Base-by-base conservation (phyloP, 257 asterid species). In the Ligustrum vulgare region DNA sequence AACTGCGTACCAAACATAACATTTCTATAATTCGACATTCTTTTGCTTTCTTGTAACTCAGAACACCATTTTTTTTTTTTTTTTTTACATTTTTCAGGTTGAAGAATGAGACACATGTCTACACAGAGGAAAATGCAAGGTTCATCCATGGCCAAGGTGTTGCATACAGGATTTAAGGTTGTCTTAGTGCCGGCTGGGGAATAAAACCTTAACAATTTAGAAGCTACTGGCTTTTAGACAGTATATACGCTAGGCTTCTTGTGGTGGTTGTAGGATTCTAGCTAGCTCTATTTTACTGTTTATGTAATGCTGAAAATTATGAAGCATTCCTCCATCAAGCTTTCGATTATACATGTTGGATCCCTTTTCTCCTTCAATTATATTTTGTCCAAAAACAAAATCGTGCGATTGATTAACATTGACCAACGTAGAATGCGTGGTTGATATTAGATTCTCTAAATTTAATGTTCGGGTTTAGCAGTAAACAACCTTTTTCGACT, bases 51-150 rank as follows among this genome's bases (percentile, higher is more conserved):
- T 56, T 56, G 31, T 22, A 23, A 35, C 12, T 36, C 25, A 2
- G 12, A 6, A 13, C 9, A 10, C 16, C 4, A 10, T 16, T 41
- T 9, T n/a, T n/a, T n/a, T n/a, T n/a, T n/a, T n/a, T n/a, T n/a
- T n/a, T n/a, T n/a, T 51, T 56, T 67, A 20, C 5, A 33, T 32
- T 60, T 51, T 63, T 68, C 82, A 94, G 99, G 80, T 78, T 94
- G 91, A 89, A 88, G 88, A 91, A 87, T 73, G 99, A 94, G 87
- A 92, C 78, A 60, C 99, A 95, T 63, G 96, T 93, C 20, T 95
- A 95, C 81, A 79, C 98, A 2, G 98, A 95, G 89, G 93, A 93
- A n/a, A 91, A 85, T 68, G 99, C 99, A 56, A 91, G 97, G 93
- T 95, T 95, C 82, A 91, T 95, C 80, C 94, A 90, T 47, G 99